These are phyloP conservation scores for Toxicodendron radicans DNA, from an alignment of 345 rosid genomes.

Conservation along the genomic window DNA sequence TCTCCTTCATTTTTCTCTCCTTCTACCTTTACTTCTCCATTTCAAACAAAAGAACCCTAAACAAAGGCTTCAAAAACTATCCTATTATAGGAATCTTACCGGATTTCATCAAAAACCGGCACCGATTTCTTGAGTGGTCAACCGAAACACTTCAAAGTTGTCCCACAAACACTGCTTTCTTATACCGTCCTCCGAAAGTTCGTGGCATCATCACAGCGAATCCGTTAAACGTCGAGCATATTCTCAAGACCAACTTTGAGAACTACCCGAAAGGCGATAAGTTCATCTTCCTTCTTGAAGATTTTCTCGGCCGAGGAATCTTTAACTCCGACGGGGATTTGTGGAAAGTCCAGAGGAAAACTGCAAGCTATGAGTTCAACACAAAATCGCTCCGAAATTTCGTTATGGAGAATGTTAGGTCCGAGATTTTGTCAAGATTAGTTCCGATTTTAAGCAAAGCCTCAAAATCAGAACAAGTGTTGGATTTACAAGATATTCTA, in stretches of 20 bases:
- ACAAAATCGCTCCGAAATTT: conserved; percentile 23
- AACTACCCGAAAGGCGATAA: conserved; percentile 43
- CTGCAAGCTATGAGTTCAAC: conserved; percentile 35
- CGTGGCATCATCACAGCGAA: conserved; percentile 38
- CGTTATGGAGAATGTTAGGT: conserved; percentile 28
- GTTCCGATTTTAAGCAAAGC: conserved; percentile 33
- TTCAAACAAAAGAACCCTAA: not conserved
- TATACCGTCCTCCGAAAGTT: conserved; percentile 24
- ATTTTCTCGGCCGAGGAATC: conserved; percentile 46
- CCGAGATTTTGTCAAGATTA: conserved; percentile 30
- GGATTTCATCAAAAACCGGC: conserved; percentile 36
- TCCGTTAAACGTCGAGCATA: conserved; percentile 19
- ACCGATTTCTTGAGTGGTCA: conserved; percentile 43
- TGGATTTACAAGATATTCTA: conserved; percentile 18
- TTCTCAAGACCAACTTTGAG: conserved; percentile 32
- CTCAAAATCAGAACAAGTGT: conserved; percentile 9
- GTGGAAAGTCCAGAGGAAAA: conserved; percentile 44
- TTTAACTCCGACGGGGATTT: conserved; percentile 43
- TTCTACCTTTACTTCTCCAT: conserved; percentile 12
- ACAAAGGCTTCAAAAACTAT: conserved; percentile 33
- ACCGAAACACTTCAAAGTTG: conserved; percentile 25
- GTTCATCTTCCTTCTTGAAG: conserved; percentile 27
- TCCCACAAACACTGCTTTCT: conserved; percentile 28
- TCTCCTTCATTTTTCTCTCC: conserved; percentile 14
- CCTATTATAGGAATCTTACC: conserved; percentile 37